phyloP scores from a whole-genome alignment of 2,329 filamentous ascomycete genomes.

The Pseudocercospora musae region DNA sequence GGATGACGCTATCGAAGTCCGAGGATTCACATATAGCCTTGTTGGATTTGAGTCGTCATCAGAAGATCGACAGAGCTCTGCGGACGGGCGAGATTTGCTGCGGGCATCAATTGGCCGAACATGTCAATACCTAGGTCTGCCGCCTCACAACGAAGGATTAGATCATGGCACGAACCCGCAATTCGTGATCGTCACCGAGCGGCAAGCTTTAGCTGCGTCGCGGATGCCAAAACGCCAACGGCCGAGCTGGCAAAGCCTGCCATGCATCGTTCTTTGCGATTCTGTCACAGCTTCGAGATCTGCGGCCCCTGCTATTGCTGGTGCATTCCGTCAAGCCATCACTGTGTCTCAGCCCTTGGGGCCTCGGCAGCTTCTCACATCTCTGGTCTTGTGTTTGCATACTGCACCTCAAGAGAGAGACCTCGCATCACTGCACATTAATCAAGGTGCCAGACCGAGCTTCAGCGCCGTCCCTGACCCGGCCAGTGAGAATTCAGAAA shows the following conservation, averaged over 20 bases:
- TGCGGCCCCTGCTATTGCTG: neutral
- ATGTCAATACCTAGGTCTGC: conserved; percentile 5
- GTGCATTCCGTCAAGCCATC: conserved; percentile 1
- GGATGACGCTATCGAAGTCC: neutral
- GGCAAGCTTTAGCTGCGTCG: neutral
- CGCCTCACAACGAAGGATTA: neutral
- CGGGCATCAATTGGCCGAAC: conserved; percentile 7
- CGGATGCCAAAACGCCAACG: neutral
- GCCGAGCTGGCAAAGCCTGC: neutral
- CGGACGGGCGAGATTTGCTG: neutral
- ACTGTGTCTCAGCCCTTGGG: conserved; percentile 6
- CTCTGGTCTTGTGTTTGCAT: conserved; percentile 5
- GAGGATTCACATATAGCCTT: conserved; percentile 1
- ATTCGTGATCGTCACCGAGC: conserved; percentile 2
- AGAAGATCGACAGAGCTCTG: neutral
- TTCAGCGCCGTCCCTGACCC: neutral
- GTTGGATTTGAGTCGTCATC: conserved; percentile 3
- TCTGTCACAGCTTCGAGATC: conserved; percentile 6
- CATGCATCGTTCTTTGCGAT: conserved; percentile 8
- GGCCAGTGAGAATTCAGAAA: conserved; percentile 3
- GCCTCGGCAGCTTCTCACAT: conserved; percentile 2
- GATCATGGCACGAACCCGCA: neutral
- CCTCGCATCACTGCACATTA: neutral
- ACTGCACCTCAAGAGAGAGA: neutral
- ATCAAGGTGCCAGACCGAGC: neutral